Conservation (phyloP, 768 basidiomycete genomes). For the Paxillus involutus region DNA sequence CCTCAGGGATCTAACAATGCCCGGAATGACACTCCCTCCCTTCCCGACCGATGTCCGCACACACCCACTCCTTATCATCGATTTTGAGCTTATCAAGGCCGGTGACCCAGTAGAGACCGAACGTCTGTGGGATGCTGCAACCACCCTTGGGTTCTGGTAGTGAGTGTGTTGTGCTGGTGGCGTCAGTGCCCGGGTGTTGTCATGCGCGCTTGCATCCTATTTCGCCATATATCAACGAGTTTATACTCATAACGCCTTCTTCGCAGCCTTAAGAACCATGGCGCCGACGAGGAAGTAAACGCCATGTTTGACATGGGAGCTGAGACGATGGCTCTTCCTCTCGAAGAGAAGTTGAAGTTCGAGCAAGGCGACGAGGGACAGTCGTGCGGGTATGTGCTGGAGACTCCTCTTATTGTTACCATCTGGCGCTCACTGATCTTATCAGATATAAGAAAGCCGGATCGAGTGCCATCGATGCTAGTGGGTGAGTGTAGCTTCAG, state of each 20-base stretch:
- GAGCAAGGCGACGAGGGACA: conserved; percentile 42
- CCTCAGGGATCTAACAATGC: conserved; percentile 23
- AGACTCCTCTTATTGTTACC: not conserved
- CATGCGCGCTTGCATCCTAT: not conserved
- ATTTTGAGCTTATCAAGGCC: conserved; percentile 37
- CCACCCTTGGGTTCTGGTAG: conserved; percentile 55
- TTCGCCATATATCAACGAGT: not conserved
- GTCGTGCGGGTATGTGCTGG: conserved; percentile 36
- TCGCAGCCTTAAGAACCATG: conserved; percentile 44
- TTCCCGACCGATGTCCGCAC: conserved; percentile 46
- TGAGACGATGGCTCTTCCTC: conserved; percentile 38
- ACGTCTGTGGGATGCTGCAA: conserved; percentile 47
- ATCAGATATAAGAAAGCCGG: conserved; percentile 60
- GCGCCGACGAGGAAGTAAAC: conserved; percentile 33
- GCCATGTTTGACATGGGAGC: conserved; percentile 44
- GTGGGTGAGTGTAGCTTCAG: conserved; percentile 38
- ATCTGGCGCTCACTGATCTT: not conserved
- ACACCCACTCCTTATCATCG: conserved; percentile 46
- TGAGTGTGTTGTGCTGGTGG: conserved; percentile 26
- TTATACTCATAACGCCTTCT: not conserved
- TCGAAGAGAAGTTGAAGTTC: conserved; percentile 42
- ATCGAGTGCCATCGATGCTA: conserved; percentile 59
- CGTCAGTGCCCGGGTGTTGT: not conserved
- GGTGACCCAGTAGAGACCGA: conserved; percentile 39
- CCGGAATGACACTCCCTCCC: conserved; percentile 33